Conservation (phyloP, 106 monocot species). For the Platanthera zijinensis region DNA sequence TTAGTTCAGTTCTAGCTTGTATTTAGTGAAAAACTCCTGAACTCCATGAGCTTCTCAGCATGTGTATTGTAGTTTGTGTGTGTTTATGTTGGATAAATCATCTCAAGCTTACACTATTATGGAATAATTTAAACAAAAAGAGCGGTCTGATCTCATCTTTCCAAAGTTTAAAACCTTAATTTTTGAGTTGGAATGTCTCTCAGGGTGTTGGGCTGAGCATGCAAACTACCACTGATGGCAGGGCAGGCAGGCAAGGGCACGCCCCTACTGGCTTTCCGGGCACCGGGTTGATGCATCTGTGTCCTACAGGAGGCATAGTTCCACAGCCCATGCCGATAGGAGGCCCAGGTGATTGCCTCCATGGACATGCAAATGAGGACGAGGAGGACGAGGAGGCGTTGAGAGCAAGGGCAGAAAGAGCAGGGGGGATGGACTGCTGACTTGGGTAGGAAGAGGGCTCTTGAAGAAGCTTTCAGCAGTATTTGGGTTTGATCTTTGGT, state of each 20-base stretch:
- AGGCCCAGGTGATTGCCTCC: slow-evolving; percentile 22
- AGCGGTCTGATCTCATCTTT: no score
- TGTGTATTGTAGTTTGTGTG: no score
- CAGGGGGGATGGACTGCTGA: slow-evolving; percentile 82
- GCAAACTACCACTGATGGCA: slow-evolving; percentile 7
- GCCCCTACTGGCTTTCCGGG: slow-evolving; percentile 57
- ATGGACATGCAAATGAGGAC: slow-evolving; percentile 37
- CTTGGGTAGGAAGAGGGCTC: slow-evolving; percentile 56
- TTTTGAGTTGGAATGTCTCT: not conserved
- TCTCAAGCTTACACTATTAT: no score
- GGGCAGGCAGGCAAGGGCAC: slow-evolving; percentile 40
- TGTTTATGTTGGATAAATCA: no score
- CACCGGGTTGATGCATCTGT: slow-evolving; percentile 48
- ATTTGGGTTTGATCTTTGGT: slow-evolving; percentile 46
- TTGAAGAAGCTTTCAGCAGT: slow-evolving; percentile 83
- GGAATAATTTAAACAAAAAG: no score
- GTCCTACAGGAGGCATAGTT: slow-evolving; percentile 45
- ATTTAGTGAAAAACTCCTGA: no score
- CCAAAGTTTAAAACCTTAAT: no score
- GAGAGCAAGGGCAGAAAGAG: slow-evolving; percentile 38
- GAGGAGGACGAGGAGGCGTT: slow-evolving; percentile 47
- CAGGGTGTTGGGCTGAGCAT: slow-evolving; percentile 29
- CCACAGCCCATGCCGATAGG: slow-evolving; percentile 61
- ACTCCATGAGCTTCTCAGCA: no score
- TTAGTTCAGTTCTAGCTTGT: no score